Conservation (phyloP, 2,329 filamentous ascomycete species). For the Monilinia vaccinii-corymbosi region DNA sequence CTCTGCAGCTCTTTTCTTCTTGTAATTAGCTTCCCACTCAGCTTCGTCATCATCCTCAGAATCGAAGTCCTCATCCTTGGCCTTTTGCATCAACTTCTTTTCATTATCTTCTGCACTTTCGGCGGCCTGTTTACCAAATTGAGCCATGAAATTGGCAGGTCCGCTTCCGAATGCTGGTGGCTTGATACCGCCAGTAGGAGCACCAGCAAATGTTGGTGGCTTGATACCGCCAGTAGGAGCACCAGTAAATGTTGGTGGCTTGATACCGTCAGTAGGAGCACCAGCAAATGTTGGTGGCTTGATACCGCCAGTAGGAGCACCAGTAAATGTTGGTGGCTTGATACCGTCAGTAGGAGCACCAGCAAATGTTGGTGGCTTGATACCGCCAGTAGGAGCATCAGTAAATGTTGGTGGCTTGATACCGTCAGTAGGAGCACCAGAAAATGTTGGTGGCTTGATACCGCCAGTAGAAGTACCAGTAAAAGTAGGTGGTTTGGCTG, state of each 20-base stretch:
- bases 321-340: too few relatives aligned
- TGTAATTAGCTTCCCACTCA: conserved; percentile 22
- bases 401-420: too few relatives aligned
- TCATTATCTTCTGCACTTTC: conserved; percentile 20
- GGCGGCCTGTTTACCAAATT: conserved; percentile 19
- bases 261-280: too few relatives aligned
- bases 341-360: too few relatives aligned
- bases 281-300: too few relatives aligned
- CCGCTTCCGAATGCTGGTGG: conserved; percentile 21
- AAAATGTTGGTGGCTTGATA: too few relatives aligned
- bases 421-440: too few relatives aligned
- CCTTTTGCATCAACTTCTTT: conserved; percentile 21
- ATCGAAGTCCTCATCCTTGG: conserved; percentile 26
- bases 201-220: background rate
- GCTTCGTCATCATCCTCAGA: conserved; percentile 25
- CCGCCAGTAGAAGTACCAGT: too few relatives aligned
- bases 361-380: too few relatives aligned
- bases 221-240: conserved; percentile 1
- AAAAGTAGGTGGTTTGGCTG: conserved; percentile 14
- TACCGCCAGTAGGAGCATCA: too few relatives aligned
- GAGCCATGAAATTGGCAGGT: conserved; percentile 20
- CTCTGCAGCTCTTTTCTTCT: conserved; percentile 16
- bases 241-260: background rate
- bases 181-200: conserved; percentile 14
- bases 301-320: too few relatives aligned